A percentile compares a stretch with the other conserved stretches of the same genome.
These are phyloP conservation scores for Chlorella sp. DNA, from an alignment of 139 green algal genomes.

Conservation along the genomic window DNA sequence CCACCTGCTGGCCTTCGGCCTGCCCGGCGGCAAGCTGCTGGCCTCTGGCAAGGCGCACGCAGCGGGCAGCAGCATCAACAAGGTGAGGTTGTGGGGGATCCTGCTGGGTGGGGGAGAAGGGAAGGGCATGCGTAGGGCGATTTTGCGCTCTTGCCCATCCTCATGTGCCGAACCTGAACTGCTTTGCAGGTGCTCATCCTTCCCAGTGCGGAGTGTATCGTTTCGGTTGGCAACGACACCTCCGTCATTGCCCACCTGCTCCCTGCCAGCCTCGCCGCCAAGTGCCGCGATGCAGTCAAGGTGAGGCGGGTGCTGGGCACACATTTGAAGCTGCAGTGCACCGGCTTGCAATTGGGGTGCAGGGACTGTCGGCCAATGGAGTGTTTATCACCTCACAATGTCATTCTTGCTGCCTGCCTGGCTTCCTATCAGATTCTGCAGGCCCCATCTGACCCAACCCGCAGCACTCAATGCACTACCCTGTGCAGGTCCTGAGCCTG, in stretches of 20 bases:
- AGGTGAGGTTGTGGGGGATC: not conserved
- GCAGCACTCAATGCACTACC: not conserved
- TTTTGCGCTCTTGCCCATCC: no score
- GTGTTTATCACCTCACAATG: no score
- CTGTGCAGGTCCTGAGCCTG: not conserved
- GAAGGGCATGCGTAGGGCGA: no score
- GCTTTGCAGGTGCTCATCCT: not conserved
- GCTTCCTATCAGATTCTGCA: not conserved
- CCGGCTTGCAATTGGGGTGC: not conserved
- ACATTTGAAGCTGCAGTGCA: not conserved
- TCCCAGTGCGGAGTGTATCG: not conserved
- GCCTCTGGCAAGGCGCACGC: conserved; percentile 4
- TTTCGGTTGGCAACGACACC: not conserved
- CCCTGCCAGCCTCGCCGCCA: not conserved
- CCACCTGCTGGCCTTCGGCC: not conserved
- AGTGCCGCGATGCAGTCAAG: not conserved
- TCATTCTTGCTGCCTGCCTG: not conserved
- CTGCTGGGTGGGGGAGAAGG: no score
- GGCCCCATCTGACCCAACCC: not conserved
- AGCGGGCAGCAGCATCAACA: not conserved
- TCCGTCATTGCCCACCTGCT: not conserved
- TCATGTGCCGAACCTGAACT: not conserved
- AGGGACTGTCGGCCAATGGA: not conserved
- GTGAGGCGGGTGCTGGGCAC: not conserved
- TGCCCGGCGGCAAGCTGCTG: not conserved